phyloP scores from a whole-genome alignment of 768 basidiomycete genomes.

The Gloeopeniophorella convolvens region DNA sequence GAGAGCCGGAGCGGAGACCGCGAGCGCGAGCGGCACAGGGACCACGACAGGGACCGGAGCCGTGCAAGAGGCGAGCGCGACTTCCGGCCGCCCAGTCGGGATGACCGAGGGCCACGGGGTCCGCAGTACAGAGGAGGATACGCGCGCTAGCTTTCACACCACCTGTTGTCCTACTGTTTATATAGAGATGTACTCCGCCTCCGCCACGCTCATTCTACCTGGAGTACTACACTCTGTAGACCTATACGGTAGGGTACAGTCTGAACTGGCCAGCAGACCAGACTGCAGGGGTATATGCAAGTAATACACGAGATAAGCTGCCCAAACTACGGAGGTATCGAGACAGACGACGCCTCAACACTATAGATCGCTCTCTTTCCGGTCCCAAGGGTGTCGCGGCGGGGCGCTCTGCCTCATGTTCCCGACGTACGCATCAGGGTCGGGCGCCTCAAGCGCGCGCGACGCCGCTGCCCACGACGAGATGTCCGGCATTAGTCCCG shows the following conservation, averaged over 20 bases:
- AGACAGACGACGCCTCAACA: not conserved
- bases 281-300: not conserved
- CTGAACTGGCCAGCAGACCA: not conserved
- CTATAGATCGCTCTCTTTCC: not conserved
- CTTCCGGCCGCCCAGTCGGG: constrained; percentile 7
- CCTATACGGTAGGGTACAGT: no score
- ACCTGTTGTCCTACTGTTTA: not conserved
- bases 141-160: constrained; percentile 20
- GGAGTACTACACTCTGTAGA: not conserved
- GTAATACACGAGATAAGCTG: not conserved
- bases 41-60: not conserved
- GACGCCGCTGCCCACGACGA: constrained; percentile 32
- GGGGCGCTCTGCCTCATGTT: constrained; percentile 5
- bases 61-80: not conserved
- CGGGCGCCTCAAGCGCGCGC: constrained; percentile 20
- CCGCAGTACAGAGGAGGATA: constrained; percentile 31
- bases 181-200: not conserved
- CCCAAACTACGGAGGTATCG: no score
- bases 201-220: not conserved
- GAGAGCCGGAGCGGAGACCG: constrained; percentile 15
- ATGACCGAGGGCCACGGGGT: constrained; percentile 21
- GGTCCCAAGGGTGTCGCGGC: not conserved
- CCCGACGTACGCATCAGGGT: constrained; percentile 14
- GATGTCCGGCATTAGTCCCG: constrained; percentile 29
- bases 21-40: constrained; percentile 7